Base-by-base conservation (phyloP, 768 basidiomycete species). In the Collybiopsis luxurians region DNA sequence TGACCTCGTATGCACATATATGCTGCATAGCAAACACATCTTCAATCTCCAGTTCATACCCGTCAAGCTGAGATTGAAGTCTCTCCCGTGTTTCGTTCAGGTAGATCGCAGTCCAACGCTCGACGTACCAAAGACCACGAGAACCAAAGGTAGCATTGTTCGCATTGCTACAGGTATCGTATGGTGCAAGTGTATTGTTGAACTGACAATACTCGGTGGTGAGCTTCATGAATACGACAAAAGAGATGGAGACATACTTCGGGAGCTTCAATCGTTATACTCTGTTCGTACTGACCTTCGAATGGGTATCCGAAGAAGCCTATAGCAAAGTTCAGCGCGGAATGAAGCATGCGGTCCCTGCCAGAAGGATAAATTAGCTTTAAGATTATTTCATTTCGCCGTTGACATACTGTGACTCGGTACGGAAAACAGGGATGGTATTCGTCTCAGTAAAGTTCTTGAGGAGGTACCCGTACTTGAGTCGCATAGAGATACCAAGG, bases 171-270 rank as follows among this genome's bases (percentile, higher is more conserved):
- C 93, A 92, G 7, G 80, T 92, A 56, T 80, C 79, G 61, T 94
- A 95, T 3, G 94, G 94, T 0, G 92, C 80, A 4, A 97, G 82
- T 1, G 94, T 94, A 67, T 89, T 90, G 71, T 92, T 92, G 66
- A 87, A 90, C 80, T 89, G 47, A n/a, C n/a, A n/a, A n/a, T n/a
- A n/a, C n/a, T n/a, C n/a, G n/a, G n/a, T n/a, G n/a, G n/a, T n/a
- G n/a, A n/a, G n/a, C n/a, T n/a, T n/a, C n/a, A n/a, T n/a, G n/a
- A n/a, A n/a, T n/a, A n/a, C n/a, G 39, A 15, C 47, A 38, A 55
- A 39, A 26, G 30, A 9, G 30, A 45, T 27, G 12, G 38, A 52
- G 7, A 62, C 84, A 66, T 74, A 78, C 89, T 4, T 79, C 82
- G 0, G 70, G 44, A 11, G 73, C 79, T 68, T 93, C 89, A 46